A percentile compares a stretch with the other conserved stretches of the same genome.
Conservation (phyloP, 2,329 filamentous ascomycete genomes). For the Dactylonectria macrodidyma region DNA sequence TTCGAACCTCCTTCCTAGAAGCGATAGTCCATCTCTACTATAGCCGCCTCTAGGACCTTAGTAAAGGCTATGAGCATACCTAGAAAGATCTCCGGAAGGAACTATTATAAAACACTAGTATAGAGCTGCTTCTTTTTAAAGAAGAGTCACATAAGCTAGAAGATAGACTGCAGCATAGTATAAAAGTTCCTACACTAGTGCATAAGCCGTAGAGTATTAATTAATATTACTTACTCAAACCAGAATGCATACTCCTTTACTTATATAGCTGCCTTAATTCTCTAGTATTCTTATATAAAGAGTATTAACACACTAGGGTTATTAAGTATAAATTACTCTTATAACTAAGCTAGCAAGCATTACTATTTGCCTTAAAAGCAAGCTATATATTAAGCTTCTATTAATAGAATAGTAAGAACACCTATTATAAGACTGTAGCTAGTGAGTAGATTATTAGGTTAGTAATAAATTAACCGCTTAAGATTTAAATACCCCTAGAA, state of each 20-base stretch:
- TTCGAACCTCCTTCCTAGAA: no score
- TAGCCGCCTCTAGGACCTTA: no score
- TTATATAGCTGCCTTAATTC: constrained; percentile 3
- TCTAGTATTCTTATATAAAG: constrained; percentile 11
- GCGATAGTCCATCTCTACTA: no score
- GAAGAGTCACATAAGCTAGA: no score
- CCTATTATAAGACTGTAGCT: constrained; percentile 19
- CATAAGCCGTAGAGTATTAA: not conserved
- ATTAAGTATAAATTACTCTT: constrained; percentile 14
- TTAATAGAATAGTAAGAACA: constrained; percentile 16
- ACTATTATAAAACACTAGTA: no score
- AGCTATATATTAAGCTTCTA: not conserved
- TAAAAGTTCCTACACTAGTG: no score
- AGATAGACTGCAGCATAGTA: no score
- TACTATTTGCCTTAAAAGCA: constrained; percentile 7
- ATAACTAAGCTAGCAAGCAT: constrained; percentile 8
- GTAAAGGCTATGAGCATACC: no score
- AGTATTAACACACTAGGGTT: constrained; percentile 15
- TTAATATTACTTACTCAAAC: constrained; percentile 27
- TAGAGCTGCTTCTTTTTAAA: no score
- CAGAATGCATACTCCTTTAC: constrained; percentile 15
- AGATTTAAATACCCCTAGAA: constrained; percentile 33
- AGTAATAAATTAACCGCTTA: constrained; percentile 18
- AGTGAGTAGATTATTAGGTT: constrained; percentile 22
- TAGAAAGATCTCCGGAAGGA: no score